phyloP scores from a whole-genome alignment of 2,329 filamentous ascomycete species.

The Coniochaeta sp. region DNA sequence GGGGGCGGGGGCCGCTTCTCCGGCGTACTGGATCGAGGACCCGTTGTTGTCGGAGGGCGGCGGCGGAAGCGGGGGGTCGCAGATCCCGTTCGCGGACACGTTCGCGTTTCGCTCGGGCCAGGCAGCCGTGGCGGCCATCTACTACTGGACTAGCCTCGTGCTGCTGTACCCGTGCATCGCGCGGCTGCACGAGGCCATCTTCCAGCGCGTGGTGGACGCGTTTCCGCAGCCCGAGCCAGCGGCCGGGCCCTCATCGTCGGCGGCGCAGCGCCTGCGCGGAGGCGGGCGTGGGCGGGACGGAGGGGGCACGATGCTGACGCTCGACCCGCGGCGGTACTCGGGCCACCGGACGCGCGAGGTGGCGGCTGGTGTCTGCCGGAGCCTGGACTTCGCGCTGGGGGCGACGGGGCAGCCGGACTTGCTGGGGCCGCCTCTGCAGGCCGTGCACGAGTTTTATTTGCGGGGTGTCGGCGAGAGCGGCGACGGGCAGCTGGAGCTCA shows the following conservation, averaged over 20 bases:
- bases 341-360: constrained; percentile 32
- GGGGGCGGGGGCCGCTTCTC: too few species aligned
- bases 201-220: constrained; percentile 33
- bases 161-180: constrained; percentile 41
- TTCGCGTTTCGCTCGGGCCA: constrained; percentile 37
- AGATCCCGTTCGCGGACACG: constrained; percentile 36
- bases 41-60: too few species aligned
- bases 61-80: constrained; percentile 12
- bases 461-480: constrained; percentile 27
- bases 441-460: constrained; percentile 36
- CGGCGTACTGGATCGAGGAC: constrained; percentile 34
- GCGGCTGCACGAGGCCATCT: constrained; percentile 33
- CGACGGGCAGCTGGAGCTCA: constrained; percentile 34
- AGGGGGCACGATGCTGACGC: too few species aligned
- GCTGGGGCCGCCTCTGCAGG: constrained; percentile 33
- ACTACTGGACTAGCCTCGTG: constrained; percentile 47
- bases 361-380: constrained; percentile 42
- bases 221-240: constrained; percentile 31
- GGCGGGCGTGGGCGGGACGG: too few species aligned
- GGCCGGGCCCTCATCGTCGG: too few species aligned
- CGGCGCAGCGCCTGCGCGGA: too few species aligned
- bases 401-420: constrained; percentile 39
- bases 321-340: constrained; percentile 34
- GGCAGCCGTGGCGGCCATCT: constrained; percentile 39
- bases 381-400: constrained; percentile 38